Evolutionary conservation across 2,329 filamentous ascomycete genomes (phyloP).

Genomic region (Alternaria arbusti): DNA sequence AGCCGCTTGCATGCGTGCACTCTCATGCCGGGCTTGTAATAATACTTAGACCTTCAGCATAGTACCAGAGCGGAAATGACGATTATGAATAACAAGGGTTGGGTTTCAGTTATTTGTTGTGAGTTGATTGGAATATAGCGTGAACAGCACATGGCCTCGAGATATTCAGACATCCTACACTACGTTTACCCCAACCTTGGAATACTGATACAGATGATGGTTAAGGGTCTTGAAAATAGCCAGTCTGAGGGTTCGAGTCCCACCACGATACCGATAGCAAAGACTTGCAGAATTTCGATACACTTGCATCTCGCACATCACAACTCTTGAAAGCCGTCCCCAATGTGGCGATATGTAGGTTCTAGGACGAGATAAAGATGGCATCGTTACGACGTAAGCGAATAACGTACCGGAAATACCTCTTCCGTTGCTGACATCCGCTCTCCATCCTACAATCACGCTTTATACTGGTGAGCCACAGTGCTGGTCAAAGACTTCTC

Average conservation of each 20-base stretch:
- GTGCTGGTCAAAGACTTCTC: too few relatives aligned
- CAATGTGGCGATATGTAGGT: too few relatives aligned
- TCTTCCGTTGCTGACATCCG: too few relatives aligned
- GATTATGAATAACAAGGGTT: conserved; percentile 6
- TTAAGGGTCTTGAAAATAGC: background rate
- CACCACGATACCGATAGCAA: background rate
- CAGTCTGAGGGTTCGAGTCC: too few relatives aligned
- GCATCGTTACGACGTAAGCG: too few relatives aligned
- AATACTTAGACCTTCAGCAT: conserved; percentile 39
- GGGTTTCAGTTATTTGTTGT: background rate
- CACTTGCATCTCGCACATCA: too few relatives aligned
- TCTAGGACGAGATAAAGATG: too few relatives aligned
- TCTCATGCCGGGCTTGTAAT: conserved; percentile 38
- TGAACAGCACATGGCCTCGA: background rate
- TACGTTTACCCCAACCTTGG: background rate
- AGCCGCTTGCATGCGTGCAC: conserved; percentile 31
- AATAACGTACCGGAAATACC: too few relatives aligned
- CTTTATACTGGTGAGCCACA: too few relatives aligned
- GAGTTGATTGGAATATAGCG: background rate
- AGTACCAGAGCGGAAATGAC: conserved; percentile 21
- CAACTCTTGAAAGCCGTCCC: too few relatives aligned
- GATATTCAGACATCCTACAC: background rate
- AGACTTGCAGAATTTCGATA: too few relatives aligned
- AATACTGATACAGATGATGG: background rate
- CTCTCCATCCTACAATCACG: too few relatives aligned